Conservation (phyloP, 2,329 filamentous ascomycete species). For the Fusarium miscanthi region DNA sequence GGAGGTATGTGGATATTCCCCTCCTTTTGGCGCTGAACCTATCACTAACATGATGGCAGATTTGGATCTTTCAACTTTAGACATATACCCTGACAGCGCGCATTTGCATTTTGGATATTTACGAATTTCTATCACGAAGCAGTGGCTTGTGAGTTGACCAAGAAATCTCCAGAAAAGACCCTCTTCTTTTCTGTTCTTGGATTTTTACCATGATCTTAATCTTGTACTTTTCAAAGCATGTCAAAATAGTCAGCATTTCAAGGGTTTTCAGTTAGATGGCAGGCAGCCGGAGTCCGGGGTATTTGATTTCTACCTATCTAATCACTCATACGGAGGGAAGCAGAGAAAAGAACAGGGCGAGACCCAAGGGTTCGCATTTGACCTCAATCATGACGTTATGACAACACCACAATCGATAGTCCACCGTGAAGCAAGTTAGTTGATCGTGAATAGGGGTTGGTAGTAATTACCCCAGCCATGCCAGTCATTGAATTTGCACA, state of each 20-base stretch:
- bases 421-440: not conserved
- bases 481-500: not conserved
- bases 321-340: conserved; percentile 13
- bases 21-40: conserved; percentile 18
- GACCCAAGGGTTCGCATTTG: conserved; percentile 20
- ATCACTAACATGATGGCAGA: conserved; percentile 49
- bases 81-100: conserved; percentile 46
- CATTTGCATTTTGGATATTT: conserved; percentile 38
- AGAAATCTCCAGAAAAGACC: not conserved
- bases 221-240: conserved; percentile 30
- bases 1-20: conserved; percentile 75
- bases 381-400: conserved; percentile 41
- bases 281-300: conserved; percentile 35
- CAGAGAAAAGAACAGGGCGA: conserved; percentile 19
- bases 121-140: conserved; percentile 34
- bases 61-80: conserved; percentile 60
- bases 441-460: not conserved
- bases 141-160: conserved; percentile 18
- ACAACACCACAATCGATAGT: conserved; percentile 2
- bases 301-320: conserved; percentile 22
- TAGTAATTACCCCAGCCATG: not conserved
- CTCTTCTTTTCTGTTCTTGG: conserved; percentile 20
- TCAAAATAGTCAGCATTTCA: conserved; percentile 23
- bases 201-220: conserved; percentile 28
- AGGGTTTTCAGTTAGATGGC: conserved; percentile 29